These are phyloP conservation scores for Macrophomina tecta DNA, from an alignment of 2,329 filamentous ascomycete species.

Conservation along the genomic window DNA sequence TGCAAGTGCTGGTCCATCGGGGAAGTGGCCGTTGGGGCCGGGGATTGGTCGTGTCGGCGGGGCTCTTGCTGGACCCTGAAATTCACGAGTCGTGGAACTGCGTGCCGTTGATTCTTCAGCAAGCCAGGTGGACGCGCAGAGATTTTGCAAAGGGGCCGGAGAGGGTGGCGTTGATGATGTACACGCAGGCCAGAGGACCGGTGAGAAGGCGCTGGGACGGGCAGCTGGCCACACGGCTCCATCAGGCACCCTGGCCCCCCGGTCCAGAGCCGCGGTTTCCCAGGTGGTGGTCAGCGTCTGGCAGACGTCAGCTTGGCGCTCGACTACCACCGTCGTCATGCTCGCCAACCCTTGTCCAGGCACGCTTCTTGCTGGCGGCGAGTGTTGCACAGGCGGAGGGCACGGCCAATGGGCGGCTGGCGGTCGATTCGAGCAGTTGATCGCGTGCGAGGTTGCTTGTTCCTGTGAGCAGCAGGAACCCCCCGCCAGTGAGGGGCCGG, in stretches of 20 bases:
- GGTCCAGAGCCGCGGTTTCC: not conserved
- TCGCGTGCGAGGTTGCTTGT: slow-evolving; percentile 25
- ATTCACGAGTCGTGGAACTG: slow-evolving; percentile 15
- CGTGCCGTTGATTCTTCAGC: not conserved
- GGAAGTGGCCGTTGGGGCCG: slow-evolving; percentile 3
- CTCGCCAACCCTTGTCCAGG: slow-evolving; percentile 3
- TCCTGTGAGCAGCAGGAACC: slow-evolving; percentile 16
- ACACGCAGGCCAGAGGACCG: not conserved
- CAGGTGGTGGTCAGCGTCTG: slow-evolving; percentile 11
- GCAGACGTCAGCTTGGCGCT: slow-evolving; percentile 7
- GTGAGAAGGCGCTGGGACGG: not conserved
- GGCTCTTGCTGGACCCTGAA: slow-evolving; percentile 22
- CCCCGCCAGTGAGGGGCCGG: slow-evolving; percentile 11
- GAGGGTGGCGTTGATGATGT: not conserved
- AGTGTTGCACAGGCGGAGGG: not conserved
- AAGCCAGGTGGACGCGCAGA: slow-evolving; percentile 7
- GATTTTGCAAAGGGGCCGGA: slow-evolving; percentile 1
- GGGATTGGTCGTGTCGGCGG: slow-evolving; percentile 8
- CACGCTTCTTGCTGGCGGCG: not conserved
- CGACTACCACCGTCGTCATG: slow-evolving; percentile 12
- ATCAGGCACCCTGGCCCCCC: not conserved
- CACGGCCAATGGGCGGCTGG: not conserved
- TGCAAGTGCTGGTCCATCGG: slow-evolving; percentile 1
- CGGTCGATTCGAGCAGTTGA: not conserved
- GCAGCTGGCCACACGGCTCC: not conserved